A percentile compares a stretch with the other conserved stretches of the same genome.
phyloP scores from a whole-genome alignment of 306 rosid genomes.

The Castanospermum australe region DNA sequence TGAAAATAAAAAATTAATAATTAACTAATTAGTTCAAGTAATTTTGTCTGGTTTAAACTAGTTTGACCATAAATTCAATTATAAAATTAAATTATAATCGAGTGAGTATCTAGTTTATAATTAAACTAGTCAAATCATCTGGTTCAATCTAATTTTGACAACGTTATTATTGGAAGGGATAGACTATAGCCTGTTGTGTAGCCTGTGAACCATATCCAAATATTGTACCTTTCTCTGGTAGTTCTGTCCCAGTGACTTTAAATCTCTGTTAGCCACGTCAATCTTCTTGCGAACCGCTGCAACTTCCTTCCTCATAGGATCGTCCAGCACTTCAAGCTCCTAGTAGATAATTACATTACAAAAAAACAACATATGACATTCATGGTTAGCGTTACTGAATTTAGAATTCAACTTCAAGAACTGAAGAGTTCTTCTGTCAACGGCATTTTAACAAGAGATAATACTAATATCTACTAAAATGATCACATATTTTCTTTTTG shows the following conservation, averaged over 20 bases:
- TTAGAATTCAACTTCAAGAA: slow-evolving; percentile 1
- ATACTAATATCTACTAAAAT: neutral
- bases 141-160: too few species aligned
- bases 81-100: too few species aligned
- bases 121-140: too few species aligned
- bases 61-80: too few species aligned
- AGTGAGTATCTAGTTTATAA: too few species aligned
- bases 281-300: slow-evolving; percentile 76
- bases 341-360: slow-evolving; percentile 31
- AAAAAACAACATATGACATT: neutral
- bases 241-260: slow-evolving; percentile 73
- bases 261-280: slow-evolving; percentile 66
- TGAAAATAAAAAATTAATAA: too few species aligned
- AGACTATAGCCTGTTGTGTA: neutral
- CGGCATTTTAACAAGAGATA: neutral
- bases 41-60: too few species aligned
- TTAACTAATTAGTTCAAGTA: too few species aligned
- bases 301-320: slow-evolving; percentile 85
- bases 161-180: too few species aligned
- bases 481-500: neutral
- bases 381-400: neutral
- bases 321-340: slow-evolving; percentile 86
- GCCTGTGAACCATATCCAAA: neutral
- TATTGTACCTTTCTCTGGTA: slow-evolving; percentile 72
- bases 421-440: neutral